Evolutionary conservation across 148 eudicot genomes (phyloP), one percentile per base, ranked within the genome.

Genomic region (Nepenthes gracilis): DNA sequence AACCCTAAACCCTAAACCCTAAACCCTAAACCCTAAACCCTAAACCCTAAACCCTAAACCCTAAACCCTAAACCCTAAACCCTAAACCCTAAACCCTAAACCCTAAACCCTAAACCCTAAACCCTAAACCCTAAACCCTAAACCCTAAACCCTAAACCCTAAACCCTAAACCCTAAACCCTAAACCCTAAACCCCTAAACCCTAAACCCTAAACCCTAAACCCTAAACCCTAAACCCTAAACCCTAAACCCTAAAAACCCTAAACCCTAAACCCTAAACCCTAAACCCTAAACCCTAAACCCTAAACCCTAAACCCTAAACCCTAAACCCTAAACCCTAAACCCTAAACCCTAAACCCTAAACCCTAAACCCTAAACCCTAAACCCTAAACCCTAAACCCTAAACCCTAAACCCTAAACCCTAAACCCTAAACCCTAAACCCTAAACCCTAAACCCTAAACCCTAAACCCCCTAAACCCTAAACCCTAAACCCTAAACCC

Each of bases 401-500:
- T 12, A 63, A 51, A 32, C 66, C 66, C 10, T 2, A 48, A 61
- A 35, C 48, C 57, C 57, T 23, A 14, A 54, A 54, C 33, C 57
- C 57, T 13, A 13, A 59, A 59, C 48, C 62, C 62, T 40, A 38
- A 59, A 57, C 40, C 60, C 60, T 35, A 34, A 57, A 57, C 40
- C 60, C 62, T 40, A 38, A 59, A 59, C 48, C 62, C 62, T 59
- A 59, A 59, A 38, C 62, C 62, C 62, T 59, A 59, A 59, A 59
- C 49, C 62, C 62, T 37, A 38, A 59, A 59, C 62, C 62, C 61
- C 69, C 69, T 58, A 57, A 65, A 57, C 61, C 69, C 69, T 58
- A 56, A 65, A 65, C 60, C 68, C 68, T 57, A 43, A 65, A 65
- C 60, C 68, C 68, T 57, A 56, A 65, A 65, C 69, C 69, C 69